Evolutionary conservation across 2,329 filamentous ascomycete genomes (phyloP), one percentile per base, ranked within the genome.

Genomic region (Ophiostoma sp.): DNA sequence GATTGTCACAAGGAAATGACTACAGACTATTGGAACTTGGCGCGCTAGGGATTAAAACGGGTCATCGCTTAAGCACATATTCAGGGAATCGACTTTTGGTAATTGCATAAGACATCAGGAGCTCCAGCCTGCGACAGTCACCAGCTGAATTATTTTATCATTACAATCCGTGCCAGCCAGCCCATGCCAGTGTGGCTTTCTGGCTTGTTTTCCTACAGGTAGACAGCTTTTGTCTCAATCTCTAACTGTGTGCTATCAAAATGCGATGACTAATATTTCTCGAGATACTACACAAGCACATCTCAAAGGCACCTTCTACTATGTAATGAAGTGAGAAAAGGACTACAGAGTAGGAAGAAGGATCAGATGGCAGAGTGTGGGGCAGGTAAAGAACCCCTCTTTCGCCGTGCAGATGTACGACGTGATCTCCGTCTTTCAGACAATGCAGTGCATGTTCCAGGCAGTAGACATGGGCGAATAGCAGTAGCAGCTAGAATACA

Each of bases 1-100:
- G 10, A 57, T 57, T 57, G 52, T 57, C 52, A 57, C 52, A 57
- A 57, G 52, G 52, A 57, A 57, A 57, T 57, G 52, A 48, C 36
- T 39, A 39, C 36, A 48, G 44, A 27, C 52, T 27, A 57, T 27
- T 8, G 23, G 27, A 27, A 2, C 52, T 57, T 62, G 57, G 27
- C 27, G 57, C 27, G 27, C 57, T 62, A 33, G 27, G 33, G 11
- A 62, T 11, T 35, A 62, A 62, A 62, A 13, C 57, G 27, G 27
- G 27, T 4, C 6, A 33, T 33, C 27, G 57, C 13, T 33, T 62
- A 62, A 15, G 27, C 2, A 5, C 57, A 62, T 62, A 33, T 2
- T 17, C 27, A 62, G 27, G 2, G n/a, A 27, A 57, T n/a, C 52
- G 48, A 57, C 52, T 57, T 57, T 57, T 27, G n/a, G 13, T 57